Base-by-base conservation (phyloP, 495 filamentous ascomycete species). In the Penicillium pulvis region DNA sequence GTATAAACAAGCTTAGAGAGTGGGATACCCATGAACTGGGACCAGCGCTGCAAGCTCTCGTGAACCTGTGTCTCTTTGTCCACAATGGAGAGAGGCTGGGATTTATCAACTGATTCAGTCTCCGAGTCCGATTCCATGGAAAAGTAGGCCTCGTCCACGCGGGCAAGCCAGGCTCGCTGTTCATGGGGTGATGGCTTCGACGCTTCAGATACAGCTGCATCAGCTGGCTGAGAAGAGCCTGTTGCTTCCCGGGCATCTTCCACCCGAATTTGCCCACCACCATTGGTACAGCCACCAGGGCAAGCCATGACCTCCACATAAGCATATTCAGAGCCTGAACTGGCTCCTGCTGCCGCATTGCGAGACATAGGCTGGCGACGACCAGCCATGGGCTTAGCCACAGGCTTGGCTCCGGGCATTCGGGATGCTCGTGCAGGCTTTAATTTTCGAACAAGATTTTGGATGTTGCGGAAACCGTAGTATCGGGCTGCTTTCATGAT, bases 221-320 rank as follows among this genome's bases (percentile, higher is more conserved):
- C 49, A 9, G 43, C 31, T 11, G 44, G 46, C 53, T 65, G 62
- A n/a, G 63, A 33, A 35, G 43, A 36, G 9, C 56, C 56, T 26
- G 48, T 63, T 35, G 45, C 58, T 53, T 75, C 71, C 35, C 70
- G 58, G 20, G 87, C 81, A 70, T 98, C 94, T 41, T 89, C 89
- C 19, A 88, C 85, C 57, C 95, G 93, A 57, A 98, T 87, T 78
- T 98, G 94, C 1, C 94, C 94, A 23, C 94, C 94, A 0, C 94
- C 94, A 67, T 98, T 98, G 49, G 94, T 98, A 71, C 94, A 98
- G 1, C 94, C 94, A 10, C 95, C 94, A 0, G 94, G 94, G 74
- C 94, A 98, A 28, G 94, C 94, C 94, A 98, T 98, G 35, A 98
- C 95, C 68, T 98, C 94, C 11, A 98, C 90, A 73, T 96, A 98